A percentile compares a stretch with the other conserved stretches of the same genome.
phyloP scores from a whole-genome alignment of 2,329 filamentous ascomycete species.

The Purpureocillium takamizusanense region DNA sequence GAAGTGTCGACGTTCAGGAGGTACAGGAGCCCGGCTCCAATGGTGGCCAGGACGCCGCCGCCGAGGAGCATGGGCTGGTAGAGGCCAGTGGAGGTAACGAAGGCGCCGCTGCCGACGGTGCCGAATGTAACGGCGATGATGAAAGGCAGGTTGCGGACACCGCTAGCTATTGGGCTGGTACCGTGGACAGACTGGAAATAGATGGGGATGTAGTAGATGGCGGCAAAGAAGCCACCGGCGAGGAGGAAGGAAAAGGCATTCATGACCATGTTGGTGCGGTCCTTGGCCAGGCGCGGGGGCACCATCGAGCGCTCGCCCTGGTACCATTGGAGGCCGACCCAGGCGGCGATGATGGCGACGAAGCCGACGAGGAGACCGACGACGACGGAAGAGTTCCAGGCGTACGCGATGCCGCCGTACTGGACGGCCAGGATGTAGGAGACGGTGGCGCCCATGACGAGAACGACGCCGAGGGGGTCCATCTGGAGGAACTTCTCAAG shows the following conservation, averaged over 20 bases:
- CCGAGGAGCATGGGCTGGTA: conserved; percentile 37
- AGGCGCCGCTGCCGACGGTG: conserved; percentile 27
- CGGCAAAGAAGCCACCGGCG: conserved; percentile 31
- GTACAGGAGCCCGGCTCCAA: conserved; percentile 34
- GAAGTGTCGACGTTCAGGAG: conserved; percentile 27
- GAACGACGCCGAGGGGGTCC: conserved; percentile 33
- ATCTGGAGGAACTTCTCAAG: conserved; percentile 38
- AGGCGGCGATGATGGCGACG: conserved; percentile 21
- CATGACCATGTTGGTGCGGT: conserved; percentile 27
- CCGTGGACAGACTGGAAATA: conserved; percentile 35
- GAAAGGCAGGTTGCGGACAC: conserved; percentile 35
- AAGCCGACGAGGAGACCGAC: conserved; percentile 34
- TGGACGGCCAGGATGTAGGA: conserved; percentile 36
- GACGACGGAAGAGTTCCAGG: conserved; percentile 31
- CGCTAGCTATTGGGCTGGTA: conserved; percentile 27
- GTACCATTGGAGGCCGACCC: conserved; percentile 26
- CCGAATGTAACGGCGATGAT: conserved; percentile 34
- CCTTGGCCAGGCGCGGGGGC: conserved; percentile 25
- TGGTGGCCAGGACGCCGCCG: conserved; percentile 31
- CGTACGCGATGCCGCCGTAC: conserved; percentile 34
- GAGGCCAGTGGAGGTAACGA: conserved; percentile 28
- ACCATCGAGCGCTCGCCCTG: conserved; percentile 38
- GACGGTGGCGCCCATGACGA: conserved; percentile 35
- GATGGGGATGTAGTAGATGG: conserved; percentile 38
- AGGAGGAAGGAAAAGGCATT: conserved; percentile 32